Percentiles rank a stretch among this genome's conserved stretches.
Conservation (phyloP, 805 yeast genomes). For the Schizosaccharomyces osmophilus region DNA sequence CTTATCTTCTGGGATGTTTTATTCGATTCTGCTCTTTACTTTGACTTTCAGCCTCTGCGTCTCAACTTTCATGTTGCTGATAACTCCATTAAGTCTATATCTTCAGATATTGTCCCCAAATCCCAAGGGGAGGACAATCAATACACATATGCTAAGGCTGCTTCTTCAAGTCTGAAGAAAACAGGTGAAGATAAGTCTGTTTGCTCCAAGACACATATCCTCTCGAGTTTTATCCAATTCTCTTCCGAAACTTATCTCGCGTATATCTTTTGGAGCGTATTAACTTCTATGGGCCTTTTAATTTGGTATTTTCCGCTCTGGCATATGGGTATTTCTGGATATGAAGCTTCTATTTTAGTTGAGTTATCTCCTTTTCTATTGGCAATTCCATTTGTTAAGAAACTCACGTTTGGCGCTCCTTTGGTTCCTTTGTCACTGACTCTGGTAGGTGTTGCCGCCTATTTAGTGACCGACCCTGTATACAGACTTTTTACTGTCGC, state of each 20-base stretch:
- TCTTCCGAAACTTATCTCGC: constrained; percentile 13
- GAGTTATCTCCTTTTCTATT: constrained; percentile 36
- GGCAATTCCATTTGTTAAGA: constrained; percentile 21
- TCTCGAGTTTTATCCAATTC: neutral
- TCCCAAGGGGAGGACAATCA: neutral
- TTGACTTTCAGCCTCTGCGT: neutral
- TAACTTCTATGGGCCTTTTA: constrained; percentile 59
- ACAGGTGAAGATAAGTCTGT: neutral
- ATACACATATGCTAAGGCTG: neutral
- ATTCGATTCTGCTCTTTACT: constrained; percentile 57
- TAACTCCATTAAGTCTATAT: neutral
- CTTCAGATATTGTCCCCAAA: neutral
- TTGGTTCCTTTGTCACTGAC: constrained; percentile 30
- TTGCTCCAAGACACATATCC: neutral
- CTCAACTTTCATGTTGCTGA: neutral
- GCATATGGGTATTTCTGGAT: constrained; percentile 94
- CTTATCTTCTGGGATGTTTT: constrained; percentile 59
- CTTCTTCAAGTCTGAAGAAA: neutral
- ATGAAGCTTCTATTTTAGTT: constrained; percentile 45
- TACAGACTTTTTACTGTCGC: constrained; percentile 39
- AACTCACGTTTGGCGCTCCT: constrained; percentile 22
- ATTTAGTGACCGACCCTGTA: constrained; percentile 41
- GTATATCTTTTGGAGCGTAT: constrained; percentile 61
- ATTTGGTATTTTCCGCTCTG: constrained; percentile 93
- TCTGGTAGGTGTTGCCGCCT: constrained; percentile 52